These are phyloP conservation scores for Sphaerulina musiva DNA, from an alignment of 2,329 filamentous ascomycete species.

Conservation along the genomic window DNA sequence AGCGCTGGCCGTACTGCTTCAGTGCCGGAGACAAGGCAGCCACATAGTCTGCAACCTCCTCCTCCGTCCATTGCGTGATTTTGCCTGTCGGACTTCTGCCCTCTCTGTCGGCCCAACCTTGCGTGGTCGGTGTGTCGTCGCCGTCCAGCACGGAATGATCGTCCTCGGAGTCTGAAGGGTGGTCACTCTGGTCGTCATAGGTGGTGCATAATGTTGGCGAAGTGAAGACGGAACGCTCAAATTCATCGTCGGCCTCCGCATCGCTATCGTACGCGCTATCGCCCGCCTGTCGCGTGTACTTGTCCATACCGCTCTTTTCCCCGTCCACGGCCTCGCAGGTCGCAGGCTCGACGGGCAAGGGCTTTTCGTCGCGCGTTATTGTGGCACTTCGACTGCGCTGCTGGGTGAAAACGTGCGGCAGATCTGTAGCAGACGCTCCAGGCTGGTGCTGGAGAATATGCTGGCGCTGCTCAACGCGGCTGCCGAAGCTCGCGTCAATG, in stretches of 20 bases:
- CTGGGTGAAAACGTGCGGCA: constrained; percentile 12
- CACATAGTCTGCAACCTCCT: constrained; percentile 87
- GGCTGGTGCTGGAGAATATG: not conserved
- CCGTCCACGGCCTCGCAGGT: not conserved
- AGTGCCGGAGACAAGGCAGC: constrained; percentile 35
- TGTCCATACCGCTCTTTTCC: constrained; percentile 27
- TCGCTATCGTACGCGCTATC: constrained; percentile 60
- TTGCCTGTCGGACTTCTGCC: constrained; percentile 60
- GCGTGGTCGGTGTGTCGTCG: constrained; percentile 72
- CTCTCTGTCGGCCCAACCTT: constrained; percentile 32
- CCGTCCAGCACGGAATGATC: constrained; percentile 32
- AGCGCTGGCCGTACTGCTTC: constrained; percentile 32
- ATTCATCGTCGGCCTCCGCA: constrained; percentile 76
- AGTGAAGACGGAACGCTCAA: constrained; percentile 63
- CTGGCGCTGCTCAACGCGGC: constrained; percentile 11
- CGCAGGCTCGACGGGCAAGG: constrained; percentile 9
- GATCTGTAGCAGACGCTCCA: constrained; percentile 2
- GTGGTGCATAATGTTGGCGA: constrained; percentile 60
- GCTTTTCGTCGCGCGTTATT: constrained; percentile 13
- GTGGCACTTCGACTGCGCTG: constrained; percentile 17
- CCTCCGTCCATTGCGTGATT: constrained; percentile 73
- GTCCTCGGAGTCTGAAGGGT: constrained; percentile 49
- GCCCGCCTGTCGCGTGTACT: constrained; percentile 29
- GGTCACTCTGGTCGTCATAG: constrained; percentile 58
- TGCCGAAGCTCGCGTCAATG: constrained; percentile 31